Percentiles rank a stretch among this genome's conserved stretches.
These are phyloP conservation scores for Schizochytrium sp. DNA, from an alignment of 108 stramenopile genomes.

Conservation along the genomic window DNA sequence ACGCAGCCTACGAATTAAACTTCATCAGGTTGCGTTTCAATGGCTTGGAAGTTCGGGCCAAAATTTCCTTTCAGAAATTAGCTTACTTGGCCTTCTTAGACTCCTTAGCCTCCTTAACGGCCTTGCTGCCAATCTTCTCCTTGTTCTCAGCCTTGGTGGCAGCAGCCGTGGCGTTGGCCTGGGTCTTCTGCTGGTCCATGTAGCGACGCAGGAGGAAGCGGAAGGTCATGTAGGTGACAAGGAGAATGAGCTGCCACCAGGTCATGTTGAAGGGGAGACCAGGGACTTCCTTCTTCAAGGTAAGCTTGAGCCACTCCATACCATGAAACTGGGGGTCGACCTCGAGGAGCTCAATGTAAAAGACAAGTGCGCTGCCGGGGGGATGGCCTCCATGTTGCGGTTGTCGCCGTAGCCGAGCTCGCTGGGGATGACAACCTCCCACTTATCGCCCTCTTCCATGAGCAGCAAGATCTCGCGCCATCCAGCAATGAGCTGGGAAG, in stretches of 20 bases:
- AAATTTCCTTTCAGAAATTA: no score
- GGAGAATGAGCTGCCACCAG: not conserved
- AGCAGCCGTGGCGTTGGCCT: not conserved
- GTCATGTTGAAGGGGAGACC: constrained; percentile 23
- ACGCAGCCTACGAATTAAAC: no score
- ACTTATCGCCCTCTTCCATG: constrained; percentile 49
- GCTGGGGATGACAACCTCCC: constrained; percentile 60
- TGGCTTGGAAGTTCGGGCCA: no score
- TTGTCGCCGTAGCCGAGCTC: constrained; percentile 37
- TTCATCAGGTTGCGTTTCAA: no score
- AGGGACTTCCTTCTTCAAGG: constrained; percentile 16
- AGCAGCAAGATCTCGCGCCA: constrained; percentile 26
- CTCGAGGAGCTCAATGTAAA: constrained; percentile 41
- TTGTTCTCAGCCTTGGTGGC: not conserved
- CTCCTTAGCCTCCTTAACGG: no score
- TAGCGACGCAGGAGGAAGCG: constrained; percentile 8
- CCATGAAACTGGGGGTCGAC: constrained; percentile 26
- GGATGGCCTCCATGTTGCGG: constrained; percentile 8
- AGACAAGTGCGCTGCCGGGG: constrained; percentile 23
- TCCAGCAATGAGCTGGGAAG: constrained; percentile 14
- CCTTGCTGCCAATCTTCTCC: no score
- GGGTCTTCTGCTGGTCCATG: not conserved
- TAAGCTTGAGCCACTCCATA: constrained; percentile 20
- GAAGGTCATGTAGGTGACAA: not conserved
- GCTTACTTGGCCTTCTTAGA: no score